These are phyloP conservation scores for Diatrype stigma DNA, from an alignment of 2,329 filamentous ascomycete species.

Conservation along the genomic window DNA sequence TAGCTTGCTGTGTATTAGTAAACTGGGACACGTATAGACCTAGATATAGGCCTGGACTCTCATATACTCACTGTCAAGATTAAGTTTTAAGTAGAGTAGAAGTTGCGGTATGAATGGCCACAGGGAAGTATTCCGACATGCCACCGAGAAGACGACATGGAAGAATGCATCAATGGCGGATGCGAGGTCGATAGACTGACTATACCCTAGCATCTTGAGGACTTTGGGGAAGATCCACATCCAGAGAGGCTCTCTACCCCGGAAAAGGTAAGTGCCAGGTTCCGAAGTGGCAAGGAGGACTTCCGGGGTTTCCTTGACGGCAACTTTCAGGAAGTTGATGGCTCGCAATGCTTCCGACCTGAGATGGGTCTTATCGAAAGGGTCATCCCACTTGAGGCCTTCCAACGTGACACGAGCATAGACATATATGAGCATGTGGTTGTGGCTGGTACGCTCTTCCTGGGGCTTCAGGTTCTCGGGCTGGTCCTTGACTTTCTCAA, in stretches of 20 bases:
- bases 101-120: conserved; percentile 44
- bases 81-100: conserved; percentile 47
- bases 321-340: conserved; percentile 71
- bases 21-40: neutral
- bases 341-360: conserved; percentile 64
- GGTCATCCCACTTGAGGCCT: conserved; percentile 62
- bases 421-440: conserved; percentile 81
- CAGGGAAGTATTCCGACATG: conserved; percentile 39
- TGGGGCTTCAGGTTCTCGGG: conserved; percentile 52
- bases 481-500: conserved; percentile 51
- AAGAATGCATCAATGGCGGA: conserved; percentile 52
- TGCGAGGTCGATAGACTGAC: conserved; percentile 42
- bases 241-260: conserved; percentile 60
- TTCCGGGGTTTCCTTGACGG: conserved; percentile 68
- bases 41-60: neutral
- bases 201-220: conserved; percentile 52
- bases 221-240: conserved; percentile 59
- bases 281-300: conserved; percentile 52
- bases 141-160: conserved; percentile 41
- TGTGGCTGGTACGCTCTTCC: conserved; percentile 68
- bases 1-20: conserved; percentile 19
- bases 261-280: conserved; percentile 41
- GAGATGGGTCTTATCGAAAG: conserved; percentile 55
- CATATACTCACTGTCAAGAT: conserved; percentile 38
- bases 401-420: conserved; percentile 77